A percentile compares a stretch with the other conserved stretches of the same genome.
These are phyloP conservation scores for Lentinula edodes DNA, from an alignment of 768 basidiomycete species.

Conservation along the genomic window DNA sequence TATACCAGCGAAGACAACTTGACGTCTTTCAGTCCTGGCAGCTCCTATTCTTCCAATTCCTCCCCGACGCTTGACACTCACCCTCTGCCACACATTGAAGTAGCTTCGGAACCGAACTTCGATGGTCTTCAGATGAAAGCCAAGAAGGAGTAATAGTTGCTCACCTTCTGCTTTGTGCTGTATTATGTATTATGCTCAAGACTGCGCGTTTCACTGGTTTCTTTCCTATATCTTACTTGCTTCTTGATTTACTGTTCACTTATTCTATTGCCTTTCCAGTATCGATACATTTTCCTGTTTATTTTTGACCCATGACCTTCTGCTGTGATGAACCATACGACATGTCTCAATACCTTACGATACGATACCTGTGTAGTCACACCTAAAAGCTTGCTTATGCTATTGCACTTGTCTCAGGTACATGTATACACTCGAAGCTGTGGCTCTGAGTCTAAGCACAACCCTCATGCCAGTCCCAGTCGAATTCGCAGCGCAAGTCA, in stretches of 20 bases:
- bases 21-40: background rate
- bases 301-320: background rate
- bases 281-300: background rate
- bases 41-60: background rate
- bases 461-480: background rate
- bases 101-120: background rate
- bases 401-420: background rate
- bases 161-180: background rate
- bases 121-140: background rate
- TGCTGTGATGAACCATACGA: background rate
- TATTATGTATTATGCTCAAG: background rate
- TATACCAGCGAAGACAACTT: constrained; percentile 1
- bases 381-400: no score
- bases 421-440: background rate
- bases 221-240: background rate
- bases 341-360: background rate
- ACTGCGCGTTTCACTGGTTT: background rate
- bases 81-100: background rate
- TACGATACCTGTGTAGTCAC: background rate
- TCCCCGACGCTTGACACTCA: background rate
- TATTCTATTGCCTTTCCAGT: background rate
- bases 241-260: background rate
- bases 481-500: background rate
- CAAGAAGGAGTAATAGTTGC: background rate
- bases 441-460: background rate